phyloP scores from a whole-genome alignment of 2,329 filamentous ascomycete species.

The Aplosporella prunicola region DNA sequence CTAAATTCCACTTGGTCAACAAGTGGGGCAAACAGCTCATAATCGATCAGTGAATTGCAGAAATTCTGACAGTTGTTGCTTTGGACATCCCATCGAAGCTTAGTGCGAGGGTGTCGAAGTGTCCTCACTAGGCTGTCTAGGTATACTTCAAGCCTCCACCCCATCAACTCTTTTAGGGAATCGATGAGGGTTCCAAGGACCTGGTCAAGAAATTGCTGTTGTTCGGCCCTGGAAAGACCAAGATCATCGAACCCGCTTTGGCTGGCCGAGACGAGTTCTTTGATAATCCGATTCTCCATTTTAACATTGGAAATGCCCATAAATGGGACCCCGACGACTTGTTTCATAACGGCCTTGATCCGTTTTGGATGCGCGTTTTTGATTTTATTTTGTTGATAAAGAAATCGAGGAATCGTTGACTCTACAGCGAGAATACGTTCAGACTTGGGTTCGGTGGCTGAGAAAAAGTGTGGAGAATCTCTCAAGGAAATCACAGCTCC shows the following conservation, averaged over 20 bases:
- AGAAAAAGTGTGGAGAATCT: not conserved
- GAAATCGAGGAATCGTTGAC: not conserved
- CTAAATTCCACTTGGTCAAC: no score
- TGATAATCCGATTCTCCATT: slow-evolving; percentile 21
- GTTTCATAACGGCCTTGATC: slow-evolving; percentile 33
- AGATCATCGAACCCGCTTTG: not conserved
- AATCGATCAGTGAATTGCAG: slow-evolving; percentile 28
- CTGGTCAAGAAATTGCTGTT: not conserved
- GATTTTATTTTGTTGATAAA: not conserved
- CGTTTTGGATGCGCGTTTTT: slow-evolving; percentile 13
- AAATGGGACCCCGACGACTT: slow-evolving; percentile 32
- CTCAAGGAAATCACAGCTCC: not conserved
- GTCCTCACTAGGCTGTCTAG: slow-evolving; percentile 18
- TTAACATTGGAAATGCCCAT: slow-evolving; percentile 18
- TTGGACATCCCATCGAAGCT: slow-evolving; percentile 23
- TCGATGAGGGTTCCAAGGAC: not conserved
- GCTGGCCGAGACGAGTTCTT: slow-evolving; percentile 19
- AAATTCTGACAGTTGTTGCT: slow-evolving; percentile 33
- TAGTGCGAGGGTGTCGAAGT: slow-evolving; percentile 20
- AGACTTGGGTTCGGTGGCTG: not conserved
- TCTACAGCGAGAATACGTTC: not conserved
- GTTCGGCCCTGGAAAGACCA: not conserved
- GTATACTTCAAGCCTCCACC: slow-evolving; percentile 26
- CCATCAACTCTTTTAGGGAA: slow-evolving; percentile 16
- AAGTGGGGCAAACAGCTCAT: slow-evolving; percentile 24